Evolutionary conservation across 1,284 basidiomycete genomes (phyloP).

Genomic region (Chalciporus sp.): DNA sequence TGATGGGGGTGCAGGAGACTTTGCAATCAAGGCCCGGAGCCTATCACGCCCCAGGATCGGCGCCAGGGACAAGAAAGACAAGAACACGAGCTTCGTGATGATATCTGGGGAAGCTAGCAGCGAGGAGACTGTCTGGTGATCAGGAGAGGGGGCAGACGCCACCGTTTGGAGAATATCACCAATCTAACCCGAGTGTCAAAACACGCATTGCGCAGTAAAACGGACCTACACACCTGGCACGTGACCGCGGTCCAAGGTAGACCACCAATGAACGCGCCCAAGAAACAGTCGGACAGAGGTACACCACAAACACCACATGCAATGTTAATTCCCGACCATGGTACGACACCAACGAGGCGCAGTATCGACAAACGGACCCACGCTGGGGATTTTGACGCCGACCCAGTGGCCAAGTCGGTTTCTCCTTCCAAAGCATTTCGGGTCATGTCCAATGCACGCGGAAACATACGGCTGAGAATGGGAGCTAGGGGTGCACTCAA

Average conservation of each 20-base stretch:
- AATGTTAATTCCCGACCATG: slow-evolving; percentile 94
- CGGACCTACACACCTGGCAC: slow-evolving; percentile 62
- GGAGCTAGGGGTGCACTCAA: slow-evolving; percentile 85
- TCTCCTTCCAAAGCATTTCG: slow-evolving; percentile 65
- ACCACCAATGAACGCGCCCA: slow-evolving; percentile 80
- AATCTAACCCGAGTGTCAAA: slow-evolving; percentile 48
- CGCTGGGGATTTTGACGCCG: slow-evolving; percentile 54
- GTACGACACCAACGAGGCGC: slow-evolving; percentile 86
- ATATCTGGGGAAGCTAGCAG: slow-evolving; percentile 71
- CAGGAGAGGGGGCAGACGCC: slow-evolving; percentile 65
- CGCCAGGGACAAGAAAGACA: slow-evolving; percentile 76
- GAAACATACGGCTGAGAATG: slow-evolving; percentile 77
- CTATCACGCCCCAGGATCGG: slow-evolving; percentile 73
- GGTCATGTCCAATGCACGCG: slow-evolving; percentile 81
- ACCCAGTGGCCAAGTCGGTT: slow-evolving; percentile 37
- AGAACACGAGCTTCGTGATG: slow-evolving; percentile 69
- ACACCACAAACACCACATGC: slow-evolving; percentile 90
- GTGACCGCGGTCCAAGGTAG: slow-evolving; percentile 84
- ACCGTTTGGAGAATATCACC: slow-evolving; percentile 82
- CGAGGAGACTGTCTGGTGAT: slow-evolving; percentile 70
- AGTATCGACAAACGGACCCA: slow-evolving; percentile 87
- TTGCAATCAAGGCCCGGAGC: slow-evolving; percentile 57
- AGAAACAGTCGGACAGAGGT: slow-evolving; percentile 68
- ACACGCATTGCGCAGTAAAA: slow-evolving; percentile 13
- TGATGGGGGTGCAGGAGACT: slow-evolving; percentile 25